Evolutionary conservation across 2,329 filamentous ascomycete genomes (phyloP).

Genomic region (Xylariaceae sp.): DNA sequence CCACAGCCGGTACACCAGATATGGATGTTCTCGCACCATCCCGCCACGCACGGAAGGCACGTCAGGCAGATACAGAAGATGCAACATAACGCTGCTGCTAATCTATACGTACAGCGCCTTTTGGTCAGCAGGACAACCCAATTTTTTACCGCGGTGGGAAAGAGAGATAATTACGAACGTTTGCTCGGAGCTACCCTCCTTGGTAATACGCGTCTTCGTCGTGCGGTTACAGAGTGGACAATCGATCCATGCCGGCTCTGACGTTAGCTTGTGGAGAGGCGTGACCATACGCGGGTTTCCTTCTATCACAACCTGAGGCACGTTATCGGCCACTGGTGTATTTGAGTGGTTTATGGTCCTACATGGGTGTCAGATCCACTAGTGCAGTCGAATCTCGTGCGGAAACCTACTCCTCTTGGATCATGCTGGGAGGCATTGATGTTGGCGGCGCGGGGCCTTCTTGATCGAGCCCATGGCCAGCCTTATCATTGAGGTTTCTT

Average conservation of each 20-base stretch:
- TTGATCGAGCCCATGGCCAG: too few species aligned
- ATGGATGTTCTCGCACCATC: conserved; percentile 24
- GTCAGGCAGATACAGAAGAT: conserved; percentile 18
- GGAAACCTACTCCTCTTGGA: too few species aligned
- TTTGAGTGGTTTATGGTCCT: too few species aligned
- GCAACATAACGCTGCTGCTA: conserved; percentile 18
- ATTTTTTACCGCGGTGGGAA: too few species aligned
- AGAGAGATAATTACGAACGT: conserved; percentile 12
- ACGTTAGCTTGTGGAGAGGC: conserved; percentile 14
- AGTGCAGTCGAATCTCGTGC: too few species aligned
- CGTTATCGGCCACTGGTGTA: not conserved
- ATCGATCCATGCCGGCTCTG: conserved; percentile 19
- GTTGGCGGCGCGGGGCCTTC: too few species aligned
- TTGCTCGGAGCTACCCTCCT: conserved; percentile 19
- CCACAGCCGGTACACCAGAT: conserved; percentile 22
- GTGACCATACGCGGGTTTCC: conserved; percentile 14
- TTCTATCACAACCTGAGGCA: conserved; percentile 6
- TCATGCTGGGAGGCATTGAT: too few species aligned
- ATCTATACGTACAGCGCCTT: conserved; percentile 16
- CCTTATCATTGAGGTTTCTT: too few species aligned
- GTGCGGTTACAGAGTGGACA: conserved; percentile 24
- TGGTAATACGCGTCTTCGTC: conserved; percentile 8
- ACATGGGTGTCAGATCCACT: too few species aligned
- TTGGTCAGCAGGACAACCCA: too few species aligned
- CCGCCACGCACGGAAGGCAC: conserved; percentile 22